Evolutionary conservation across 2,329 filamentous ascomycete species (phyloP).

Genomic region (Talaromyces sp.): DNA sequence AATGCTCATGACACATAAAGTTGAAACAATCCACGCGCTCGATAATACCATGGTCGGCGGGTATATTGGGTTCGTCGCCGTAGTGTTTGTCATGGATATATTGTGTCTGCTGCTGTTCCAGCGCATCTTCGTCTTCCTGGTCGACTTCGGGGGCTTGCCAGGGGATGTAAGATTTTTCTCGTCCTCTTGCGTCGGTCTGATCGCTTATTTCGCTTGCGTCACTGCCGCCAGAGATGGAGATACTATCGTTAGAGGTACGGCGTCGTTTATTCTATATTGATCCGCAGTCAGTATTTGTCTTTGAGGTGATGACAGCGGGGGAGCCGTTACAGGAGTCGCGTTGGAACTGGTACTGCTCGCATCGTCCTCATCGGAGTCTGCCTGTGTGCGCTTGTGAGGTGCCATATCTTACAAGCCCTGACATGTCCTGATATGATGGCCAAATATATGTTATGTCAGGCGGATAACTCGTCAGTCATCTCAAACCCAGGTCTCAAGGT

Average conservation of each 20-base stretch:
- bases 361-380: slow-evolving; percentile 30
- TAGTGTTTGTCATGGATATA: slow-evolving; percentile 53
- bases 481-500: not conserved
- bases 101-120: slow-evolving; percentile 63
- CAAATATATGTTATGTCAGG: not conserved
- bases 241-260: slow-evolving; percentile 13
- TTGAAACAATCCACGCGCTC: slow-evolving; percentile 83
- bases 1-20: slow-evolving; percentile 90
- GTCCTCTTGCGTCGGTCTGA: not conserved
- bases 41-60: slow-evolving; percentile 81
- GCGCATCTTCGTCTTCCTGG: slow-evolving; percentile 35
- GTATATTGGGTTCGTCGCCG: slow-evolving; percentile 63
- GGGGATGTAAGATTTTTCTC: not conserved
- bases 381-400: slow-evolving; percentile 41
- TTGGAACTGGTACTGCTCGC: slow-evolving; percentile 22
- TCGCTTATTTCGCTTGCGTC: not conserved
- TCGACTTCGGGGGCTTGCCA: slow-evolving; percentile 5
- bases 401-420: slow-evolving; percentile 33
- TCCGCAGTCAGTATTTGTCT: not conserved
- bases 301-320: not conserved
- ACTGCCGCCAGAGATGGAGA: not conserved
- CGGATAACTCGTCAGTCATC: not conserved
- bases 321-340: slow-evolving; percentile 10
- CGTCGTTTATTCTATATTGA: slow-evolving; percentile 16
- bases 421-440: not conserved